Conservation (phyloP, 148 eudicot species). For the Limonium bicolor region DNA sequence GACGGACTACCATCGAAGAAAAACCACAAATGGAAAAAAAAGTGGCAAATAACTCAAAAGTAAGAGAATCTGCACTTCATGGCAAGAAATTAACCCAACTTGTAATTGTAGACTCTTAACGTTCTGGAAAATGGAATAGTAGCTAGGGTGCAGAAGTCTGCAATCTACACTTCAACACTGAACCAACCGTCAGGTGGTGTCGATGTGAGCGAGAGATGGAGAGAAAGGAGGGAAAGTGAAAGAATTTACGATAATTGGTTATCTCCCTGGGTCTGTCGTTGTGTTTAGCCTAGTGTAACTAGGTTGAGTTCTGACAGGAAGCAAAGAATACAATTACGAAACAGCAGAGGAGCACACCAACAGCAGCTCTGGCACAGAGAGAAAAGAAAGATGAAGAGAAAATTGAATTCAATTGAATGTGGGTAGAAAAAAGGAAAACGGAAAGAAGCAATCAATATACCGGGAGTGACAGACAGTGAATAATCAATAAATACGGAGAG, state of each 20-base stretch:
- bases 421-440: neutral
- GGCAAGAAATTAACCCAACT: neutral
- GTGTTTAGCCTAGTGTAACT: no score
- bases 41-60: neutral
- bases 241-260: no score
- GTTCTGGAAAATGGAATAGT: neutral
- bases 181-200: no score
- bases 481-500: neutral
- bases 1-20: slow-evolving; percentile 1
- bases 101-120: neutral
- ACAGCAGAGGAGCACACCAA: neutral
- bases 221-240: no score
- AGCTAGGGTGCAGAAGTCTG: no score
- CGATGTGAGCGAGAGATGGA: no score
- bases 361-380: slow-evolving; percentile 1
- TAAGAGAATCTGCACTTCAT: neutral
- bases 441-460: neutral
- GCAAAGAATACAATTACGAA: neutral
- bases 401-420: neutral
- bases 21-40: no score
- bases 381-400: neutral
- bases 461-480: slow-evolving; percentile 6
- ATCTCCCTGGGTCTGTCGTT: no score
- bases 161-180: no score
- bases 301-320: no score